These are phyloP conservation scores for Vigna nakashimae DNA, from an alignment of 306 rosid species.

Conservation along the genomic window DNA sequence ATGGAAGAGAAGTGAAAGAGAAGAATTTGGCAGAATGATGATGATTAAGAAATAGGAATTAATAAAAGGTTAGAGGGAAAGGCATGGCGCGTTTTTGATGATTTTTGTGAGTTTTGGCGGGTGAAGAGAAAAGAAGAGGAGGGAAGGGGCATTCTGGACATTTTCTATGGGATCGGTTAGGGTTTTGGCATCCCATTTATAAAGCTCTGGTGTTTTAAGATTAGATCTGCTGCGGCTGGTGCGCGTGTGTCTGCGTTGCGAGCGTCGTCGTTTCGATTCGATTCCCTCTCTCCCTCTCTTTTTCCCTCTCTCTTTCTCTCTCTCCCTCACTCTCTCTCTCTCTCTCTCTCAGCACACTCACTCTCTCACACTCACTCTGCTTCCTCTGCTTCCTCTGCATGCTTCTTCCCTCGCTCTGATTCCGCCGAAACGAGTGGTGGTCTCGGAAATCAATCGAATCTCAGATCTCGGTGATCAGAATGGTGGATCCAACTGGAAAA, in stretches of 20 bases:
- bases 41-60: not conserved
- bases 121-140: constrained; percentile 35
- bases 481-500: constrained; percentile 75
- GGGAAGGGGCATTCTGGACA: constrained; percentile 55
- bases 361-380: not conserved
- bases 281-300: constrained; percentile 20
- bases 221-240: constrained; percentile 69
- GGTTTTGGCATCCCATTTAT: constrained; percentile 76
- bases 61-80: constrained; percentile 8
- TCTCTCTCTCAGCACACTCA: constrained; percentile 16
- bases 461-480: constrained; percentile 50
- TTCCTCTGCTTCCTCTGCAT: not conserved
- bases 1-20: too few species aligned
- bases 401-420: constrained; percentile 10
- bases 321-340: constrained; percentile 22
- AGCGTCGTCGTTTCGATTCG: constrained; percentile 33
- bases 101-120: constrained; percentile 64
- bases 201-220: constrained; percentile 56
- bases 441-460: not conserved
- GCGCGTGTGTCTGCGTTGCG: constrained; percentile 55
- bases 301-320: not conserved
- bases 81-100: constrained; percentile 54
- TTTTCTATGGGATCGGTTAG: constrained; percentile 52
- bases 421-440: not conserved
- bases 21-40: too few species aligned